Conservation (phyloP, 2,329 filamentous ascomycete species). For the Xylariales sp. region DNA sequence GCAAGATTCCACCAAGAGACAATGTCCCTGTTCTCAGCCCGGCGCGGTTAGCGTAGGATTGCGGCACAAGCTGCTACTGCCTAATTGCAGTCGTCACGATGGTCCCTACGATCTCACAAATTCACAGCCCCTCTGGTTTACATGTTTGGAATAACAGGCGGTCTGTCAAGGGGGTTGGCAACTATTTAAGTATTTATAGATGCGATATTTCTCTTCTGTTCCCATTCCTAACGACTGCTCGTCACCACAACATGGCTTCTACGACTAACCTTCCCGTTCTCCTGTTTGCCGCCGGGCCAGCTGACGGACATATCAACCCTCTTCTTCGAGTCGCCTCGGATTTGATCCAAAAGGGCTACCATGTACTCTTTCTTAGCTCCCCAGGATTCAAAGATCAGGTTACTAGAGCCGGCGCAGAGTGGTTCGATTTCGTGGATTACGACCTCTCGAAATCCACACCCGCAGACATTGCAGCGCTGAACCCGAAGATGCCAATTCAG, state of each 20-base stretch:
- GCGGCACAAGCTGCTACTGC: no score
- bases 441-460: slow-evolving; percentile 8
- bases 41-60: no score
- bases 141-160: no score
- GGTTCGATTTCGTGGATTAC: slow-evolving; percentile 20
- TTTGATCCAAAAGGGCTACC: slow-evolving; percentile 30
- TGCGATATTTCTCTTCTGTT: no score
- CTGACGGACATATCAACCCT: slow-evolving; percentile 18
- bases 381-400: slow-evolving; percentile 24
- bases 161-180: no score
- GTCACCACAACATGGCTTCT: background rate
- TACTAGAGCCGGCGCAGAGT: slow-evolving; percentile 27
- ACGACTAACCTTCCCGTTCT: slow-evolving; percentile 6
- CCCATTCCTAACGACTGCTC: background rate
- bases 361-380: slow-evolving; percentile 31
- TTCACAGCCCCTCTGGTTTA: no score
- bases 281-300: slow-evolving; percentile 16
- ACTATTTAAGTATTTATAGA: no score
- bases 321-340: slow-evolving; percentile 24
- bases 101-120: no score
- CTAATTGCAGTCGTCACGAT: no score
- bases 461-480: background rate
- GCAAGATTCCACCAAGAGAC: no score
- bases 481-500: slow-evolving; percentile 12
- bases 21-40: no score